These are phyloP conservation scores for Zelopaecilomyces penicillatus DNA, from an alignment of 2,329 filamentous ascomycete species.

Conservation along the genomic window DNA sequence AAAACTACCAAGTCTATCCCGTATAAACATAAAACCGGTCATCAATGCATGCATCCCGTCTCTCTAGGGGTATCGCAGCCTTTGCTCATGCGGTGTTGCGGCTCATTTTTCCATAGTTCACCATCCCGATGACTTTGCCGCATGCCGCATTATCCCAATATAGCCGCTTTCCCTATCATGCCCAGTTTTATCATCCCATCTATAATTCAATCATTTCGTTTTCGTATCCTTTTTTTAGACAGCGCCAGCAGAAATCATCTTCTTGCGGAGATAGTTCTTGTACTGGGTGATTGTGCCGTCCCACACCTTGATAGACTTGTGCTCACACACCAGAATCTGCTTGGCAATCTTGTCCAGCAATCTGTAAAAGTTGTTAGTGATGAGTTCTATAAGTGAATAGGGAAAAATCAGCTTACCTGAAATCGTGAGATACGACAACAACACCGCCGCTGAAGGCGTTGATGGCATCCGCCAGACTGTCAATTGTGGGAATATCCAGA, in stretches of 20 bases:
- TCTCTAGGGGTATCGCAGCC: constrained; percentile 22
- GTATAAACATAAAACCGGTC: constrained; percentile 17
- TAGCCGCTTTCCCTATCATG: constrained; percentile 9
- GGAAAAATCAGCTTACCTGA: constrained; percentile 61
- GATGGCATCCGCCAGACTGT: constrained; percentile 94
- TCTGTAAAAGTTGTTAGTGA: constrained; percentile 38
- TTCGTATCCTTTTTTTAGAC: constrained; percentile 50
- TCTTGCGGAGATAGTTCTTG: constrained; percentile 98
- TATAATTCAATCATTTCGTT: constrained; percentile 16
- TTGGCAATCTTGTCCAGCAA: constrained; percentile 99
- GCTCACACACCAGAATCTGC: constrained; percentile 98
- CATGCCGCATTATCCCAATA: constrained; percentile 8
- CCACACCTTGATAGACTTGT: constrained; percentile 89
- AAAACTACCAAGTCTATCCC: constrained; percentile 26
- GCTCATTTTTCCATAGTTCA: constrained; percentile 1
- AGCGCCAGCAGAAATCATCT: constrained; percentile 85
- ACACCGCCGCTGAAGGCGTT: constrained; percentile 95
- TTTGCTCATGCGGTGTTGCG: constrained; percentile 18
- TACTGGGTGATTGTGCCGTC: constrained; percentile 84
- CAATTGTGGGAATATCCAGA: constrained; percentile 97
- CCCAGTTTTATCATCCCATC: constrained; percentile 10
- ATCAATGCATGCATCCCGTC: constrained; percentile 18
- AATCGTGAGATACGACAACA: constrained; percentile 96
- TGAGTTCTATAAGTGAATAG: not conserved
- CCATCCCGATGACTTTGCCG: constrained; percentile 13